Base-by-base conservation (phyloP, 1,139 yeast species). In the Candida sp. region DNA sequence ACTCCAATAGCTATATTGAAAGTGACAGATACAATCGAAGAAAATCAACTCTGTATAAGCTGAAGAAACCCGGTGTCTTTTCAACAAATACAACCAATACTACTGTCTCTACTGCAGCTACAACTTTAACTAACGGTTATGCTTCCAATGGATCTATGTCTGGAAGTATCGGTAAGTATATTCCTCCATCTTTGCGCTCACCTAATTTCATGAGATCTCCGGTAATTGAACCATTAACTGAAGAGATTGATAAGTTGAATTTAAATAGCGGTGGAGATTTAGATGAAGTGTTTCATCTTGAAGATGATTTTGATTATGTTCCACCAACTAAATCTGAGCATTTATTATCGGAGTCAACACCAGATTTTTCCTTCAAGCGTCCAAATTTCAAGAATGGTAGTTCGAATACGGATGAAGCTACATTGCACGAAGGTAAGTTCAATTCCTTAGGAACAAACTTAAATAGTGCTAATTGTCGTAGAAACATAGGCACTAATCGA, bases 201-300 rank as follows among this genome's bases (percentile, higher is more conserved):
- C 77, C 77, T 1, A 56, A 53, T 30, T 60, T 57, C 43, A 52
- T 52, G 33, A 63, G 59, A 47, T 68, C 75, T 4, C 74, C 76
- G 4, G 58, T 58, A 8, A 54, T 68, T 36, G 66, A 57, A 7
- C 71, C 74, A 8, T 57, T 70, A 40, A 52, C 61, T n/a, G 77
- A 71, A 48, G 70, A 68, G 33, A 61, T 73, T 41, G 77, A 69
- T 39, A 56, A 61, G 41, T 55, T 73, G 46, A 57, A 56, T 22
- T 59, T 72, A 43, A 53, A 48, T 39, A 50, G 50, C 38, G 33
- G 19, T 30, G 54, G 55, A 37, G 67, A 62, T 44, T 61, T 61
- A 43, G 76, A 70, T 43, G 78, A 68, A 45, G 77, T 73, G 5
- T 73, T 73, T 51, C 75, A 71, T 40, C 63, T 73, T 47, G 79